Percentiles rank a stretch among this genome's conserved stretches.
phyloP scores from a whole-genome alignment of 768 basidiomycete species.

The Boletus huronensis region DNA sequence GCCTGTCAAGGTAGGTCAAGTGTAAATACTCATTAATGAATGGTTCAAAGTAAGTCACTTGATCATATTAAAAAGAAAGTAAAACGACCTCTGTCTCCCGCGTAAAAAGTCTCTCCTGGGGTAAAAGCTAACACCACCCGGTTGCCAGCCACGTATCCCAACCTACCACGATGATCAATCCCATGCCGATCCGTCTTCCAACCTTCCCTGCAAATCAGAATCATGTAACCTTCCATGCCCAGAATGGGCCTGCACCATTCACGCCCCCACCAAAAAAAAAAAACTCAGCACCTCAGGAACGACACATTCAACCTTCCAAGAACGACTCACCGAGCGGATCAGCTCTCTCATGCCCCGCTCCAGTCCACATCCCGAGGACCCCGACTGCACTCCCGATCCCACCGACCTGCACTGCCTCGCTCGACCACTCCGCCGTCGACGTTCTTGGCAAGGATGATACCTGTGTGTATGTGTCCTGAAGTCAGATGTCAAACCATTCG shows the following conservation, averaged over 20 bases:
- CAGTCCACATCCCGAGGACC: constrained; percentile 55
- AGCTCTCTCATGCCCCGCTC: constrained; percentile 41
- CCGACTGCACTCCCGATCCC: constrained; percentile 51
- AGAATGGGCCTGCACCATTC: constrained; percentile 37
- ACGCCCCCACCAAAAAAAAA: background rate
- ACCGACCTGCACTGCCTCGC: constrained; percentile 57
- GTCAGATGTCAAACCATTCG: background rate
- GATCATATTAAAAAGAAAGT: background rate
- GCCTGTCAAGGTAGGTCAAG: no score
- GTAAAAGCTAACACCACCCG: background rate
- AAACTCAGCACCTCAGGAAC: background rate
- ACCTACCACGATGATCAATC: no score
- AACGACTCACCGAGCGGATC: constrained; percentile 41
- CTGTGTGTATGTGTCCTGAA: constrained; percentile 25
- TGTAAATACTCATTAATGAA: no score
- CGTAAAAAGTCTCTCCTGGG: background rate
- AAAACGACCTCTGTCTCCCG: no score
- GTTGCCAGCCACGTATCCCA: background rate
- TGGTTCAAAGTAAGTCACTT: background rate
- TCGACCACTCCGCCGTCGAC: constrained; percentile 44
- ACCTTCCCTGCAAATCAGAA: background rate
- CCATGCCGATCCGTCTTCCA: background rate
- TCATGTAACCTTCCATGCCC: constrained; percentile 42
- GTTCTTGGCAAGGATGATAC: constrained; percentile 32
- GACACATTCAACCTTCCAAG: background rate